Percentiles rank a stretch among this genome's conserved stretches.
Conservation (phyloP, 176 grass and related monocot species). For the Oryza punctata region DNA sequence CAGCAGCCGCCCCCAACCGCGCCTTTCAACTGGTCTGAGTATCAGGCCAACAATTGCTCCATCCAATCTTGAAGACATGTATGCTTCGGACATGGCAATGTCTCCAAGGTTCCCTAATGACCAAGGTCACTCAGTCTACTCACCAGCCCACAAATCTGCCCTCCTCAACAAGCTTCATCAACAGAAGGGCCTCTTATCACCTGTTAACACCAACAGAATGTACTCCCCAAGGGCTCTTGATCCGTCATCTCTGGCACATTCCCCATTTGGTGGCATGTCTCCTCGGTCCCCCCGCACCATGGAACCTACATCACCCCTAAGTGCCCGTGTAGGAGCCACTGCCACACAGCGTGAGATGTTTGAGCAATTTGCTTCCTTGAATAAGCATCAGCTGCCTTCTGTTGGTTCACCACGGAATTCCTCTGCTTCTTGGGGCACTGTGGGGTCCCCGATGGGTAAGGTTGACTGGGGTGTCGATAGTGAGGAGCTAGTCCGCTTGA, state of each 20-base stretch:
- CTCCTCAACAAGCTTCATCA: conserved; percentile 70
- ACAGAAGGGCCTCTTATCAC: conserved; percentile 63
- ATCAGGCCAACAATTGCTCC: conserved; percentile 53
- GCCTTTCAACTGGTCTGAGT: conserved; percentile 38
- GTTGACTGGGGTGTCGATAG: conserved; percentile 75
- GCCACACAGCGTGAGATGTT: conserved; percentile 58
- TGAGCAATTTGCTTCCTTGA: conserved; percentile 46
- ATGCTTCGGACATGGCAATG: conserved; percentile 59
- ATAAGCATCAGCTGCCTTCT: conserved; percentile 39
- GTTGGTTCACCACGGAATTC: conserved; percentile 48
- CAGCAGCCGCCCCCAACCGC: conserved; percentile 34
- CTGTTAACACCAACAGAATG: conserved; percentile 74
- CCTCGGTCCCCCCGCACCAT: conserved; percentile 65
- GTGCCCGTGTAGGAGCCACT: conserved; percentile 45
- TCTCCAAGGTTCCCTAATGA: conserved; percentile 76
- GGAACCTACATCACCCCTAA: conserved; percentile 67
- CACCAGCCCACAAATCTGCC: conserved; percentile 73
- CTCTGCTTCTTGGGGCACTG: conserved; percentile 60
- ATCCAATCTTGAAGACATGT: conserved; percentile 74
- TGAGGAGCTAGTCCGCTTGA: conserved; percentile 50
- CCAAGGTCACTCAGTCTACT: conserved; percentile 62
- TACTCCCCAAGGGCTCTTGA: conserved; percentile 62
- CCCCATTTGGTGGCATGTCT: conserved; percentile 59
- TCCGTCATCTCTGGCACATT: conserved; percentile 50
- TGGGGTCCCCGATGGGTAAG: conserved; percentile 55